A percentile compares a stretch with the other conserved stretches of the same genome.
Evolutionary conservation across 257 asterid genomes (phyloP).

Genomic region (Plectranthus barbatus): DNA sequence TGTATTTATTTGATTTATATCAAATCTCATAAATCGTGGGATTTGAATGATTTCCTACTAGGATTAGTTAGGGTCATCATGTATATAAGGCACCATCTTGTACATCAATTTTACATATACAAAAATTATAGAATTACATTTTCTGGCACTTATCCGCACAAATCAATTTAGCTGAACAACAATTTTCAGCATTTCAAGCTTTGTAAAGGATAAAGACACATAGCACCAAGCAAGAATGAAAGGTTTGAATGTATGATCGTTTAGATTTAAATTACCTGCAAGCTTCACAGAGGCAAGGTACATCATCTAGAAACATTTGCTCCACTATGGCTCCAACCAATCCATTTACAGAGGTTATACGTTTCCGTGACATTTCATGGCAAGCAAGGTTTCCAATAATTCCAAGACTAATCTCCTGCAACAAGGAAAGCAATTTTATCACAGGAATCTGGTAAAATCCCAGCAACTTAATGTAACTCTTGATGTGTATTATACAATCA

Average conservation of each 20-base stretch:
- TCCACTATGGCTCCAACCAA: conserved; percentile 53
- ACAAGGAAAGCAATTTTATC: conserved; percentile 12
- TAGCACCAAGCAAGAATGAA: not conserved
- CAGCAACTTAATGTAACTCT: not conserved
- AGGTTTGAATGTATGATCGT: not conserved
- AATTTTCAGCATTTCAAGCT: not conserved
- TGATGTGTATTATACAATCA: not conserved
- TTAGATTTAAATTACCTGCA: conserved; percentile 41
- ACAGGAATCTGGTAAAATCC: not conserved
- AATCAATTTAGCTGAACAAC: not conserved
- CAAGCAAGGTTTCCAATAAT: conserved; percentile 90
- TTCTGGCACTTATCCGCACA: not conserved
- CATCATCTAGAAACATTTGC: conserved; percentile 68
- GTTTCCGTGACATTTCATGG: conserved; percentile 55
- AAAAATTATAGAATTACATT: too few relatives aligned
- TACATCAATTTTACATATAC: too few relatives aligned
- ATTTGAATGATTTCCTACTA: too few relatives aligned
- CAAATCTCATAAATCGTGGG: too few relatives aligned
- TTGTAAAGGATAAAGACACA: not conserved
- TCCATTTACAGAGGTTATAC: conserved; percentile 51
- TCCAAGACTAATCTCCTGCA: conserved; percentile 91
- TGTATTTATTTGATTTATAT: too few relatives aligned
- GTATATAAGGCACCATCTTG: too few relatives aligned
- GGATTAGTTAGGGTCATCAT: too few relatives aligned
- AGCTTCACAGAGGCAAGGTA: conserved; percentile 86